phyloP scores from a whole-genome alignment of 441 rosid genomes.

The Lepidium campestre region DNA sequence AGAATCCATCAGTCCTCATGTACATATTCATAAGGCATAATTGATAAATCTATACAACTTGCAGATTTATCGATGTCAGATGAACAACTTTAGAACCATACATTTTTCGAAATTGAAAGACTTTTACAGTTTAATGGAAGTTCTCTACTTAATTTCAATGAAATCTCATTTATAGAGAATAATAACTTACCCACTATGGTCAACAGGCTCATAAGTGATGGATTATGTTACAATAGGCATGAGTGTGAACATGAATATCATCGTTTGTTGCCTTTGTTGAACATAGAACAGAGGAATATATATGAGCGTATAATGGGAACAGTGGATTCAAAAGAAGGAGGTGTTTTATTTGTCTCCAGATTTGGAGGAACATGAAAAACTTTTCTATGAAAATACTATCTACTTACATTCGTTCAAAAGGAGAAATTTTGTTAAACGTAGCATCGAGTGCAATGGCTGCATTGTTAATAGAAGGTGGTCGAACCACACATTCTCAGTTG shows the following conservation, averaged over 20 bases:
- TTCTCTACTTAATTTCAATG: neutral
- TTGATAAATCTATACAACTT: neutral
- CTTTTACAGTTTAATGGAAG: neutral
- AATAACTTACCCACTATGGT: neutral
- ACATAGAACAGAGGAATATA: neutral
- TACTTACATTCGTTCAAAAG: neutral
- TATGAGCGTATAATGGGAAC: neutral
- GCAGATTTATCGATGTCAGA: neutral
- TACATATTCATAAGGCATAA: neutral
- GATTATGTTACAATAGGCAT: neutral
- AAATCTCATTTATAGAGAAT: neutral
- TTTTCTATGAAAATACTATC: neutral
- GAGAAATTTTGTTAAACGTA: neutral
- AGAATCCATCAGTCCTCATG: neutral
- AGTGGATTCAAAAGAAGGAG: neutral
- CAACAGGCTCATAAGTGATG: neutral
- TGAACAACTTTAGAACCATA: neutral
- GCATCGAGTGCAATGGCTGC: neutral
- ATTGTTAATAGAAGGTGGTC: neutral
- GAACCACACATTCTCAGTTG: neutral
- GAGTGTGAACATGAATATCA: neutral
- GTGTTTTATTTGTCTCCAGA: neutral
- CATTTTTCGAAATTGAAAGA: neutral
- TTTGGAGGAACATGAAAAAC: neutral
- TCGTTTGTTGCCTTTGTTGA: neutral